Base-by-base conservation (phyloP, 352 stramenopile species). In the Phytophthora palmivora region DNA sequence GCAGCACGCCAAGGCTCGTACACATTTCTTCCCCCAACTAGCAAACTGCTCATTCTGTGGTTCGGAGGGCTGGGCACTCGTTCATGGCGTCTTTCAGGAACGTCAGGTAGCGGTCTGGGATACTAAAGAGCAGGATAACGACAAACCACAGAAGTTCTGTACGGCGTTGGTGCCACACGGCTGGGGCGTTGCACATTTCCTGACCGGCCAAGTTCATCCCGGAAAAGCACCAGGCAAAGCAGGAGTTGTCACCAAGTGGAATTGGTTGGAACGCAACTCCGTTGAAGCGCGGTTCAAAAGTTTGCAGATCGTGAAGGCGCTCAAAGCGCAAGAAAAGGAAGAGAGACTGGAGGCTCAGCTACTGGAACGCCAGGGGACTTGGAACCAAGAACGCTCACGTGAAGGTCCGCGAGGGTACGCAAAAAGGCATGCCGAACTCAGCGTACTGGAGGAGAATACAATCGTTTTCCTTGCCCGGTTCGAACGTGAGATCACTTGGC, bases 251-350 rank as follows among this genome's bases (percentile, higher is more conserved):
- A 84, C 59, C 6, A 72, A 70, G 18, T 60, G 65, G 38, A 84
- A 84, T 52, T 94, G 86, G 86, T 65, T 89, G 18, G 62, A 85
- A 49, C 68, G 78, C 1, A 88, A 92, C 46, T 87, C 80, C 8
- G 64, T 92, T 30, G 80, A 92, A 60, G 71, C 86, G 12, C 82
- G 86, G 21, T 94, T 88, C 57, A 92, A 92, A 45, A 88, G 67
- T 52, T 39, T 94, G 18, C 62, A 84, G 56, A 24, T 92, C 15
- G 75, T 93, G 9, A 85, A 87, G 24, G 70, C 60, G 0, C 73
- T 94, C 50, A 89, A 92, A 63, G 80, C 89, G 3, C 62, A 89
- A 54, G 86, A 92, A 26, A 72, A 67, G 0, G 78, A 91, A 62
- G 82, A 92, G 39, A 71, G 80, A 1, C 61, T 93, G 4, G 69